Evolutionary conservation across 768 basidiomycete genomes (phyloP).

Genomic region (Pisolithus orientalis): DNA sequence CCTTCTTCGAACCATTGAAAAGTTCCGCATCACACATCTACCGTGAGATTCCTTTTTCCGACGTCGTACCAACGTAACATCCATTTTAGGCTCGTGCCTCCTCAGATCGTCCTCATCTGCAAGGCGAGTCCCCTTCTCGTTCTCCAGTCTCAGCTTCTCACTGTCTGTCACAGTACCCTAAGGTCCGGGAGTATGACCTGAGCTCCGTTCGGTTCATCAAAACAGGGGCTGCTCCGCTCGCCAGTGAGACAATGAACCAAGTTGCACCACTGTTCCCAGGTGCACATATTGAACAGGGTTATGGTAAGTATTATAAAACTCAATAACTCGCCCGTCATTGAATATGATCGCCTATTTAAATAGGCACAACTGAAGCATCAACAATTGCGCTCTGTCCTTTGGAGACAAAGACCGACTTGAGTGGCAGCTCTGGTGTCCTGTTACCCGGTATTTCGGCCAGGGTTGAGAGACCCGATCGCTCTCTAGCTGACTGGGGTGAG

Average conservation of each 20-base stretch:
- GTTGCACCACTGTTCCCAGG: conserved; percentile 47
- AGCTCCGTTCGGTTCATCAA: conserved; percentile 46
- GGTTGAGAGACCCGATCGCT: conserved; percentile 53
- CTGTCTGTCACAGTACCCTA: conserved; percentile 39
- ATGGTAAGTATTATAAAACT: conserved; percentile 32
- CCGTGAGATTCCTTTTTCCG: conserved; percentile 31
- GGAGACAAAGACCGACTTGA: conserved; percentile 40
- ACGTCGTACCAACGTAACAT: not conserved
- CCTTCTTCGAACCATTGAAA: conserved; percentile 57
- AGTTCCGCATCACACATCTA: conserved; percentile 51
- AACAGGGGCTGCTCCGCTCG: conserved; percentile 60
- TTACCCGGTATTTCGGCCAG: conserved; percentile 51
- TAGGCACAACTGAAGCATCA: conserved; percentile 64
- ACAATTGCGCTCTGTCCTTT: conserved; percentile 47
- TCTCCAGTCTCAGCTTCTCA: not conserved
- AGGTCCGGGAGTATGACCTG: conserved; percentile 42
- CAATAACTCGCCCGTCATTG: too few species aligned
- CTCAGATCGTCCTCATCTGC: conserved; percentile 60
- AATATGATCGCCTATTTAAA: not conserved
- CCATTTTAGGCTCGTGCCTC: conserved; percentile 50
- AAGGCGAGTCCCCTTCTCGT: conserved; percentile 37
- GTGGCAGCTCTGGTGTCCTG: conserved; percentile 44
- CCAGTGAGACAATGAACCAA: conserved; percentile 45
- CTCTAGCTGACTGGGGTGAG: conserved; percentile 48
- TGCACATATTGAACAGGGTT: conserved; percentile 59